Evolutionary conservation across 108 stramenopile species (phyloP).

Genomic region (Fistulifera pelliculosa): DNA sequence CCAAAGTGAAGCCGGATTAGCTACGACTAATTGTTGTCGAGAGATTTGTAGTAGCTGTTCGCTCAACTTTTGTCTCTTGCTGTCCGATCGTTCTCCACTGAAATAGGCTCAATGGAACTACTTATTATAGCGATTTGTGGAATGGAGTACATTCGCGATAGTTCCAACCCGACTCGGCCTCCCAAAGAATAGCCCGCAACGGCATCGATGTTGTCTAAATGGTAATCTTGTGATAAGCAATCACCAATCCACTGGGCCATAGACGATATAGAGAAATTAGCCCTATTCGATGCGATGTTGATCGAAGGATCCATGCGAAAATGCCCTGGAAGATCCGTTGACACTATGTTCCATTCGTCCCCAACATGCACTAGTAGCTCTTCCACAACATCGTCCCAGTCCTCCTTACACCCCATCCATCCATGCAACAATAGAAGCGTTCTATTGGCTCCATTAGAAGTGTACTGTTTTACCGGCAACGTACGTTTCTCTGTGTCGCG

Average conservation of each 20-base stretch:
- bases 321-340: conserved; percentile 72
- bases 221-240: conserved; percentile 39
- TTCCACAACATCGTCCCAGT: conserved; percentile 55
- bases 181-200: conserved; percentile 78
- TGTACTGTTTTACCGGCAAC: conserved; percentile 28
- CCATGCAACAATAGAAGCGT: conserved; percentile 74
- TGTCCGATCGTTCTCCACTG: neutral
- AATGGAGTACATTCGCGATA: conserved; percentile 31
- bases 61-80: neutral
- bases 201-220: conserved; percentile 44
- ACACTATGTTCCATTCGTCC: conserved; percentile 52
- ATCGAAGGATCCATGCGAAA: conserved; percentile 29
- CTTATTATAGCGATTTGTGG: neutral
- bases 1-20: conserved; percentile 12
- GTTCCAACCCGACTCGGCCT: conserved; percentile 76
- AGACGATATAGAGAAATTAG: conserved; percentile 33
- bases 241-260: conserved; percentile 43
- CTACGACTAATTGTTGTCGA: conserved; percentile 30
- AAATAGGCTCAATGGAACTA: neutral
- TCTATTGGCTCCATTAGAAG: conserved; percentile 16
- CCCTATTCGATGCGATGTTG: conserved; percentile 18
- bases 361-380: conserved; percentile 22
- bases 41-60: conserved; percentile 18
- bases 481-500: neutral
- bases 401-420: conserved; percentile 80